Conservation (phyloP, 768 basidiomycete genomes). For the Boletus barrowsii region DNA sequence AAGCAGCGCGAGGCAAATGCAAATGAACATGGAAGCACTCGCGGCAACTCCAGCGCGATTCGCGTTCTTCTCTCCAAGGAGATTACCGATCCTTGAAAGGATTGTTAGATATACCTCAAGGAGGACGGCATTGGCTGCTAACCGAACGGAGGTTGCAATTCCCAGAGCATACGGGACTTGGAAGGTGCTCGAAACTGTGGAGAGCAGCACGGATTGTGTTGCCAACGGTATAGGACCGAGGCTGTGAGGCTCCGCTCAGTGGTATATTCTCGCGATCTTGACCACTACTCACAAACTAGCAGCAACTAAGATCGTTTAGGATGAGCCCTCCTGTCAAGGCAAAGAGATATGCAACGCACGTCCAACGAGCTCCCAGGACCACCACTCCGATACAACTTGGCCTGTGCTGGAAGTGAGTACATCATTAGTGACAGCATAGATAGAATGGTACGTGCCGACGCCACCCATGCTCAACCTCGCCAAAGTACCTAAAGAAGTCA, state of each 20-base stretch:
- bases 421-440: not conserved
- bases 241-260: slow-evolving; percentile 37
- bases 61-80: slow-evolving; percentile 78
- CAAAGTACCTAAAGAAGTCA: slow-evolving; percentile 65
- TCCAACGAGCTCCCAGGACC: slow-evolving; percentile 91
- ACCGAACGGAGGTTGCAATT: slow-evolving; percentile 85
- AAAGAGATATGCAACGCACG: slow-evolving; percentile 19
- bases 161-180: slow-evolving; percentile 82
- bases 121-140: slow-evolving; percentile 14
- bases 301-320: slow-evolving; percentile 36
- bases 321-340: not conserved
- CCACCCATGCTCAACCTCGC: slow-evolving; percentile 79
- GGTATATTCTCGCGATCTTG: not conserved
- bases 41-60: slow-evolving; percentile 69
- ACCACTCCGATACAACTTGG: slow-evolving; percentile 90
- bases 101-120: not conserved
- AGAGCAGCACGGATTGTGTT: slow-evolving; percentile 81
- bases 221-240: slow-evolving; percentile 82
- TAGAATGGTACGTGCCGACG: slow-evolving; percentile 44
- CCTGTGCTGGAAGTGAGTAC: slow-evolving; percentile 32
- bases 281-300: slow-evolving; percentile 45
- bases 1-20: slow-evolving; percentile 53
- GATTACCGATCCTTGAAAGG: slow-evolving; percentile 71
- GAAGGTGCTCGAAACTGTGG: slow-evolving; percentile 70
- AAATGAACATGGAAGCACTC: slow-evolving; percentile 62